These are phyloP conservation scores for Solanum gracilifrons DNA, from an alignment of 257 asterid genomes.

Conservation along the genomic window DNA sequence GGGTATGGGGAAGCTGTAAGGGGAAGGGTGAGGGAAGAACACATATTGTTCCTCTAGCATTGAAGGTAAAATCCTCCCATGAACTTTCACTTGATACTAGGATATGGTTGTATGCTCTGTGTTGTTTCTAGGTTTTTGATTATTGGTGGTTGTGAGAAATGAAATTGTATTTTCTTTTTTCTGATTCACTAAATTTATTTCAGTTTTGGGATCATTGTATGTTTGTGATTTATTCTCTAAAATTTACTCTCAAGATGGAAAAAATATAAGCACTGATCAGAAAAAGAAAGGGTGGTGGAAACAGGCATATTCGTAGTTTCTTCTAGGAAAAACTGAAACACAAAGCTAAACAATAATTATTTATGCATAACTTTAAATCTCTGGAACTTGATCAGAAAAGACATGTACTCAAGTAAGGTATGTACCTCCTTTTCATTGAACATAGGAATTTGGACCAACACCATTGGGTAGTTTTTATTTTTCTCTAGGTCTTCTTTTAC, in stretches of 20 bases:
- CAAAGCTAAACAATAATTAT: neutral
- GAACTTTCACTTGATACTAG: neutral
- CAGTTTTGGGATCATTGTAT: neutral
- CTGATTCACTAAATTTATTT: neutral
- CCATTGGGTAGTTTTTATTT: conserved; percentile 43
- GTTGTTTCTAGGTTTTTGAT: neutral
- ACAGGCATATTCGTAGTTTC: neutral
- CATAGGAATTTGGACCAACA: conserved; percentile 88
- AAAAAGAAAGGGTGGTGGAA: neutral
- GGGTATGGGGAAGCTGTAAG: neutral
- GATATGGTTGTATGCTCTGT: neutral
- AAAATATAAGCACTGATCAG: neutral
- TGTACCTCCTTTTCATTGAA: conserved; percentile 80
- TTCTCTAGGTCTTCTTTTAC: conserved; percentile 52
- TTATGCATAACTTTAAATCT: neutral
- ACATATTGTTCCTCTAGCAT: neutral
- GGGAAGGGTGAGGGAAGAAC: neutral
- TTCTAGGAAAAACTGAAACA: neutral
- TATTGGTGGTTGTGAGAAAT: neutral
- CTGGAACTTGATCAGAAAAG: neutral
- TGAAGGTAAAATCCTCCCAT: neutral
- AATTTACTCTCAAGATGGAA: neutral
- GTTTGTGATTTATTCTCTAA: neutral
- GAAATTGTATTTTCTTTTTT: neutral
- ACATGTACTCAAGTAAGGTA: neutral